These are phyloP conservation scores for Corymbia maculata DNA, from an alignment of 345 rosid species.

Conservation along the genomic window DNA sequence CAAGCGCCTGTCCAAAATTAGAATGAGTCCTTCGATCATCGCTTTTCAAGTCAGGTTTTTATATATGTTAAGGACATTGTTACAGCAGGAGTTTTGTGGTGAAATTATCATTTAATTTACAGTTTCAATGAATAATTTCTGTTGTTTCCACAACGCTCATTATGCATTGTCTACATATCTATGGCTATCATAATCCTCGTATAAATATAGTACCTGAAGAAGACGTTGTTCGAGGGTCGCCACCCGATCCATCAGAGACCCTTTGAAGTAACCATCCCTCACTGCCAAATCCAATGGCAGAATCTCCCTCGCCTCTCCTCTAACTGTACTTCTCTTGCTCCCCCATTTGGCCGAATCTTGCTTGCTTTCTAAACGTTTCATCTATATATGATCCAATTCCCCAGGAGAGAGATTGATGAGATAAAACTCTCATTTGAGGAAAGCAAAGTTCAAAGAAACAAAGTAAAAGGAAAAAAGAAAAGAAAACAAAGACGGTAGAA, in stretches of 20 bases:
- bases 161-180: background rate
- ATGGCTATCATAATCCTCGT: background rate
- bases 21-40: background rate
- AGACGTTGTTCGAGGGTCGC: constrained; percentile 56
- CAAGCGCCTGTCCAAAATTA: background rate
- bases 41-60: background rate
- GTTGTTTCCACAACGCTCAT: background rate
- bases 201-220: constrained; percentile 36
- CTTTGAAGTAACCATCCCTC: constrained; percentile 58
- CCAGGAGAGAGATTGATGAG: background rate
- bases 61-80: background rate
- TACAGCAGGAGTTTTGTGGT: background rate
- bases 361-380: constrained; percentile 57
- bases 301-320: constrained; percentile 5
- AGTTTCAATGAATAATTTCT: background rate
- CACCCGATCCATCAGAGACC: constrained; percentile 65
- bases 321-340: background rate
- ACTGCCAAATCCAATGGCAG: constrained; percentile 41
- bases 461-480: background rate
- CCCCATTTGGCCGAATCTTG: constrained; percentile 29
- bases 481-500: background rate
- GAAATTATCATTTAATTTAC: background rate
- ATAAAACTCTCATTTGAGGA: background rate
- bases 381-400: constrained; percentile 11
- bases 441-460: background rate